phyloP scores from a whole-genome alignment of 306 rosid genomes.

The Cotoneaster glaucophyllus region DNA sequence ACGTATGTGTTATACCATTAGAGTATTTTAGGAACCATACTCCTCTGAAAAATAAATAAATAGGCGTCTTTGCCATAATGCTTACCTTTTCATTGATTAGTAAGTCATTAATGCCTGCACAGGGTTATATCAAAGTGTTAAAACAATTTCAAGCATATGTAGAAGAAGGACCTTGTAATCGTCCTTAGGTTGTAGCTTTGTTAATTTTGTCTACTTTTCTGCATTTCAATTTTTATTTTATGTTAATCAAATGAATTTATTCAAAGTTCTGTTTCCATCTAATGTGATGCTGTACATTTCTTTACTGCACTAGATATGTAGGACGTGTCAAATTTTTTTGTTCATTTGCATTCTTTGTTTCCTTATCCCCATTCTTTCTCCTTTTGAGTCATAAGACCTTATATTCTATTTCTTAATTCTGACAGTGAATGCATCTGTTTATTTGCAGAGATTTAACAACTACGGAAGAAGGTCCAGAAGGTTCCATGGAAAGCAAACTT shows the following conservation, averaged over 20 bases:
- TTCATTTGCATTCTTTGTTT: neutral
- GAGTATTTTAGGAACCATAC: neutral
- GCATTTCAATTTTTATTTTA: neutral
- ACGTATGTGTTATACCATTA: too few species aligned
- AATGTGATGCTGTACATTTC: neutral
- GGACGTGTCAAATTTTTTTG: neutral
- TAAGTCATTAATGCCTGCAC: neutral
- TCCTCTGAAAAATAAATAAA: neutral
- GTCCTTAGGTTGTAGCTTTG: neutral
- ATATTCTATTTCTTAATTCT: neutral
- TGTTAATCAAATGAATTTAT: neutral
- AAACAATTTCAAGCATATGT: neutral
- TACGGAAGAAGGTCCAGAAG: constrained; percentile 43
- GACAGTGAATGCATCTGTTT: constrained; percentile 4
- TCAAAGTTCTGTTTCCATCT: neutral
- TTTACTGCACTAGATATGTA: neutral
- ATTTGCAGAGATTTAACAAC: constrained; percentile 47
- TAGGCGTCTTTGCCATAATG: neutral
- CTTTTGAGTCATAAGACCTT: neutral
- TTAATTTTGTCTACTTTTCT: neutral
- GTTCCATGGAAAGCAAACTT: constrained; percentile 36
- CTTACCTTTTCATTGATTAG: neutral
- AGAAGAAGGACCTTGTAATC: neutral
- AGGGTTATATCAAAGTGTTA: neutral
- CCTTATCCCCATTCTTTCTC: neutral